phyloP scores from a whole-genome alignment of 345 rosid species.

The Sisymbrium altissimum region DNA sequence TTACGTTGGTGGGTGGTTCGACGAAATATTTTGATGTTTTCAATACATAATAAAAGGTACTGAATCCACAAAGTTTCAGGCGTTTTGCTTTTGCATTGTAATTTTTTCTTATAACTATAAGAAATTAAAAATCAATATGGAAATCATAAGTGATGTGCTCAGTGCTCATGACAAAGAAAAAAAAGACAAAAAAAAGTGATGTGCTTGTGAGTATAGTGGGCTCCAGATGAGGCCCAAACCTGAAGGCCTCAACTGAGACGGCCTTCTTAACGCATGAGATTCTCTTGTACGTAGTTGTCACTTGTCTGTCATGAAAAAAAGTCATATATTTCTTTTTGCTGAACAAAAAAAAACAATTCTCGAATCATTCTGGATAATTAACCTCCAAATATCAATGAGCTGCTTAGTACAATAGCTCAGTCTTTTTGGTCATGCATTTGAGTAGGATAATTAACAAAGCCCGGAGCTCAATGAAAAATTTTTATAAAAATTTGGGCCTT shows the following conservation, averaged over 20 bases:
- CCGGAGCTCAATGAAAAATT: too few relatives aligned
- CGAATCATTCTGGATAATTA: background rate
- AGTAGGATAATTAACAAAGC: too few relatives aligned
- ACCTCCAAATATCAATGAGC: too few relatives aligned
- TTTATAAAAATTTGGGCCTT: too few relatives aligned
- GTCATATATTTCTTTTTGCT: background rate
- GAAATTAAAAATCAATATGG: background rate
- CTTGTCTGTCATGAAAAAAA: too few relatives aligned
- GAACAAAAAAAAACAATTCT: background rate
- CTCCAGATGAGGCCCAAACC: background rate
- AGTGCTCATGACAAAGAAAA: too few relatives aligned
- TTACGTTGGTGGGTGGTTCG: background rate
- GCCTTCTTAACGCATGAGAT: background rate
- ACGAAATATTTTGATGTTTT: background rate
- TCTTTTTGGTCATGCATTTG: too few relatives aligned
- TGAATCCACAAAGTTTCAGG: background rate
- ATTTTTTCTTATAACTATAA: background rate
- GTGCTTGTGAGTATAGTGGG: background rate
- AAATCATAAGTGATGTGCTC: background rate
- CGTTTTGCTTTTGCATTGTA: slow-evolving; percentile 3
- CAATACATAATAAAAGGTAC: background rate
- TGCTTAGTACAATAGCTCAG: background rate
- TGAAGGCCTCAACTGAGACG: background rate
- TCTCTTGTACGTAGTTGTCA: background rate
- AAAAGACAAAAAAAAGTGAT: too few relatives aligned